These are phyloP conservation scores for Agaricus blazei DNA, from an alignment of 768 basidiomycete genomes.

Conservation along the genomic window DNA sequence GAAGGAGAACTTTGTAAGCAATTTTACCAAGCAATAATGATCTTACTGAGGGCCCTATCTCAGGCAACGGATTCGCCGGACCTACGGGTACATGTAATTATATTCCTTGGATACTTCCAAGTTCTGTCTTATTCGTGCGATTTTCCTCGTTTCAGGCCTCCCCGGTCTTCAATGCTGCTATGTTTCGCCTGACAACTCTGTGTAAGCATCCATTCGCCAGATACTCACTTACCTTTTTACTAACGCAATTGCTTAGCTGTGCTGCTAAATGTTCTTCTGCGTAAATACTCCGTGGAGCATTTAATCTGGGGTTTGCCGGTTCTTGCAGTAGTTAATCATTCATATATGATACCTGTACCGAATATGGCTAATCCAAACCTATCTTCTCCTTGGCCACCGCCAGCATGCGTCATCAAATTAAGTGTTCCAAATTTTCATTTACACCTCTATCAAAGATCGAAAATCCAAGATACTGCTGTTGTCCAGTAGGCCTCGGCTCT, in stretches of 20 bases:
- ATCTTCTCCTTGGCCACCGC: too few species aligned
- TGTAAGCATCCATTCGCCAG: conserved; percentile 10
- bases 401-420: too few species aligned
- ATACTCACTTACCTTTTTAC: background rate
- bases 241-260: background rate
- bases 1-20: conserved; percentile 15
- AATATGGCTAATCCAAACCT: too few species aligned
- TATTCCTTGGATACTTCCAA: background rate
- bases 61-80: conserved; percentile 14
- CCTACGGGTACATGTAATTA: conserved; percentile 2
- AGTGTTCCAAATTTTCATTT: too few species aligned
- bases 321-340: too few species aligned
- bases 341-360: too few species aligned
- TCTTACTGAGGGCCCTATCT: background rate
- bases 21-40: too few species aligned
- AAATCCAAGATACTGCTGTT: too few species aligned
- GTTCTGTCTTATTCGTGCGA: background rate
- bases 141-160: conserved; percentile 10
- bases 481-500: too few species aligned
- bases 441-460: too few species aligned
- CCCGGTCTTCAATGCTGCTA: conserved; percentile 20
- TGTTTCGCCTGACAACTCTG: conserved; percentile 15
- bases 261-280: background rate
- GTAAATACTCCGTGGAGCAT: background rate
- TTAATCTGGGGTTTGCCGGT: too few species aligned